Evolutionary conservation across 2,329 filamentous ascomycete genomes (phyloP), one percentile per base, ranked within the genome.

Genomic region (Nothophoma quercina): DNA sequence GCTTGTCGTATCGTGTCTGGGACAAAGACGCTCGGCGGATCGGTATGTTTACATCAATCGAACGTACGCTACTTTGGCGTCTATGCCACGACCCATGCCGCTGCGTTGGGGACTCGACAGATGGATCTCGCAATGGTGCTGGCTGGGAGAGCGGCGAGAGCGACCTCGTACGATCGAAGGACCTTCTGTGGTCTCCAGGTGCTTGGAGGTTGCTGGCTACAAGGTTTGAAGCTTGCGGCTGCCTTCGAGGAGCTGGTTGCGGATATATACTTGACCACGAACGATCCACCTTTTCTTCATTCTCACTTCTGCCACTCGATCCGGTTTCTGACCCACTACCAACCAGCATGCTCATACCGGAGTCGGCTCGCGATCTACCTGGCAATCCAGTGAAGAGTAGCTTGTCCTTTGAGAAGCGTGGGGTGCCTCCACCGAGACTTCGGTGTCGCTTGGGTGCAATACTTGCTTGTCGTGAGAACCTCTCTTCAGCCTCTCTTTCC

Each of bases 1-100:
- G 38, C 30, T 41, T 55, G 22, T 55, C 47, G 9, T 34, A 25
- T 26, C 41, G 52, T 13, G 15, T 38, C 19, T 35, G 29, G 5
- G 42, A 39, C 16, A 53, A 19, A 5, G 48, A 36, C 8, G 25
- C 35, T 16, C 26, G 23, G 16, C 19, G 23, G 38, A 13, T 9
- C 12, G 40, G 35, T 13, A 22, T 1, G 36, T 21, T 13, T 16
- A 32, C 6, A 22, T 45, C 13, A 1, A 42, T 12, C n/a, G 30
- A 34, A 22, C 19, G 35, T 12, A 36, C 6, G 19, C 41, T 41
- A 22, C 29, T 35, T 12, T 41, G 42, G 23, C 35, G 41, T 33
- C 25, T 36, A 15, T 46, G 30, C 15, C 26, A 8, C 13, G 41
- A 52, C 8, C 33, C 33, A 33, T 21, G 23, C 7, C 25, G 29